Conservation (phyloP, 2,329 filamentous ascomycete species). For the Penicillium sp. region DNA sequence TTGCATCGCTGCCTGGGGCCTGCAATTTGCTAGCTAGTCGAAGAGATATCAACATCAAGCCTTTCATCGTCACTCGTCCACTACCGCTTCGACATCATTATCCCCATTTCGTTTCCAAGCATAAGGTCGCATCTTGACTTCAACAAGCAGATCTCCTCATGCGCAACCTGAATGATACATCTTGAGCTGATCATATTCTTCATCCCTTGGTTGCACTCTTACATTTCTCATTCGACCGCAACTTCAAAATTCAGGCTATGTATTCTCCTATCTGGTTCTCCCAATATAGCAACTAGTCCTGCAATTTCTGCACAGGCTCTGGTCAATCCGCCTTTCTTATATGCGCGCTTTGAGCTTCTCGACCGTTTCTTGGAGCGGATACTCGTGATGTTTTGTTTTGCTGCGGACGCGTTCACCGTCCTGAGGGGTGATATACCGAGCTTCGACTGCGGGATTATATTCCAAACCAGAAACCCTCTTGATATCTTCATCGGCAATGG, state of each 20-base stretch:
- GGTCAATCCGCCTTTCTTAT: not conserved
- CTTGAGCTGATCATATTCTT: not conserved
- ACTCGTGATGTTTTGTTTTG: conserved; percentile 65
- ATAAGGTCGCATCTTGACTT: not conserved
- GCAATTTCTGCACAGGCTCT: not conserved
- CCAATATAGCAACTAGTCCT: not conserved
- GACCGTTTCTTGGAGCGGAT: conserved; percentile 56
- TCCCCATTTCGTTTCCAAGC: not conserved
- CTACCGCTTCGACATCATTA: not conserved
- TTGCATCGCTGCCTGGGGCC: not conserved
- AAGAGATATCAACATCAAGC: too few relatives aligned
- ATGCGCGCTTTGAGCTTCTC: conserved; percentile 15
- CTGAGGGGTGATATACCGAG: conserved; percentile 77
- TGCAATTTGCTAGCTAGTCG: too few relatives aligned
- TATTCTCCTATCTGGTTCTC: not conserved
- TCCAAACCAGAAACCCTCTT: conserved; percentile 66
- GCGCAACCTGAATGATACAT: not conserved
- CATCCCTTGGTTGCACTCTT: not conserved
- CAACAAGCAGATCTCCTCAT: not conserved
- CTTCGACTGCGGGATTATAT: conserved; percentile 88
- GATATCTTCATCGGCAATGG: conserved; percentile 61
- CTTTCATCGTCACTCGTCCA: too few relatives aligned
- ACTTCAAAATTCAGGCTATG: not conserved
- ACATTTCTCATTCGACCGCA: not conserved
- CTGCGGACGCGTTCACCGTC: conserved; percentile 68